A percentile compares a stretch with the other conserved stretches of the same genome.
phyloP scores from a whole-genome alignment of 106 monocot species.

The Dioscorea dumetorum region DNA sequence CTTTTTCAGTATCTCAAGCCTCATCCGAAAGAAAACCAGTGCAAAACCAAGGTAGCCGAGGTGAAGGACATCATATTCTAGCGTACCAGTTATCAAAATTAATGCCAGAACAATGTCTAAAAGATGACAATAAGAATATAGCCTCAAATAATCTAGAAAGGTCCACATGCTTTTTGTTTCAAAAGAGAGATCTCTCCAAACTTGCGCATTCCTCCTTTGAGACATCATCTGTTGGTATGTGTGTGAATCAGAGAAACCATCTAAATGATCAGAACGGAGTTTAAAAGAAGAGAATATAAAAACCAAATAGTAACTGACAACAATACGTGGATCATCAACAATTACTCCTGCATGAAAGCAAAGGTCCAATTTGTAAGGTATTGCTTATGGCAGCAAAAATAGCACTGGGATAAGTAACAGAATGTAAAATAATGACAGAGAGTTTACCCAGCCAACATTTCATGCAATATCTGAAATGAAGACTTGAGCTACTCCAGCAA shows the following conservation, averaged over 20 bases:
- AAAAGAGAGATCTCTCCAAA: conserved; percentile 95
- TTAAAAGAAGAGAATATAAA: conserved; percentile 90
- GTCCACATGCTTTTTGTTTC: conserved; percentile 99
- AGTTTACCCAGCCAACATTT: conserved; percentile 92
- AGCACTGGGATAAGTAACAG: background rate
- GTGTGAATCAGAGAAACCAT: conserved; percentile 56
- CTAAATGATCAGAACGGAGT: conserved; percentile 73
- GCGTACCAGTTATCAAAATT: conserved; percentile 84
- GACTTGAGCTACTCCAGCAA: conserved; percentile 76
- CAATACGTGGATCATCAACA: conserved; percentile 90
- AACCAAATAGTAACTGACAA: conserved; percentile 85
- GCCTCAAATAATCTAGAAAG: conserved; percentile 76
- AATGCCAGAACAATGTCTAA: conserved; percentile 89
- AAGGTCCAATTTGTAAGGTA: background rate
- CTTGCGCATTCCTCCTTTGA: conserved; percentile 56
- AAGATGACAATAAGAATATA: conserved; percentile 87
- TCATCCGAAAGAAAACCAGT: conserved; percentile 84
- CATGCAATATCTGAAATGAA: conserved; percentile 62
- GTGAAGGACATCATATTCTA: conserved; percentile 96
- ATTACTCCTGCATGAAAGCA: conserved; percentile 43
- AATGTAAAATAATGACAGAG: background rate
- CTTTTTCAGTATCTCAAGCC: conserved; percentile 89
- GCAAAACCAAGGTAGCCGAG: conserved; percentile 97
- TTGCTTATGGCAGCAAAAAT: background rate
- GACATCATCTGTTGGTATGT: conserved; percentile 73